These are phyloP conservation scores for Termitomyces sp. DNA, from an alignment of 768 basidiomycete genomes.

Conservation along the genomic window DNA sequence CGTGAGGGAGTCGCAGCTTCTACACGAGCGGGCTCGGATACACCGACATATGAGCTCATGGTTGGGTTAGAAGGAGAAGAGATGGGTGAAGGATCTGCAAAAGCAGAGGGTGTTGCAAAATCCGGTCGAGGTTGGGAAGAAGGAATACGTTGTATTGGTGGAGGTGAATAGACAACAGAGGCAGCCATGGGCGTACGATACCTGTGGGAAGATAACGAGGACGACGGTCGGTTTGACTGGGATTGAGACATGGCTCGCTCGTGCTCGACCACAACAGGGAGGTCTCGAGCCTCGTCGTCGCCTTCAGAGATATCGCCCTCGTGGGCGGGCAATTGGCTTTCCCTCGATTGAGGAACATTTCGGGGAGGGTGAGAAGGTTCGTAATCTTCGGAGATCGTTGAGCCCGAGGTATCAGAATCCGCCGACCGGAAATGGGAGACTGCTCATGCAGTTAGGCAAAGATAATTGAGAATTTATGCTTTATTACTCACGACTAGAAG, in stretches of 20 bases:
- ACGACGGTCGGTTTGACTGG: constrained; percentile 56
- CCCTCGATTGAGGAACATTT: constrained; percentile 15
- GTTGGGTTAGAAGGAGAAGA: constrained; percentile 36
- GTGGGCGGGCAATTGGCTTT: constrained; percentile 25
- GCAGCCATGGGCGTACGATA: constrained; percentile 76
- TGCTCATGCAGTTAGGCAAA: constrained; percentile 14
- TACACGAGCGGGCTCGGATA: constrained; percentile 33
- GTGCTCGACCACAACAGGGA: constrained; percentile 24
- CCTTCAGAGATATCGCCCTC: constrained; percentile 37
- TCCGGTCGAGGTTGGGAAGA: constrained; percentile 66
- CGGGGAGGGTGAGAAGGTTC: constrained; percentile 15
- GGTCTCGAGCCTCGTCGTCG: constrained; percentile 43
- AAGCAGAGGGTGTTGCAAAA: constrained; percentile 72
- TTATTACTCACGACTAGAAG: constrained; percentile 53
- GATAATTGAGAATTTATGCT: neutral
- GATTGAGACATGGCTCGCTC: constrained; percentile 30
- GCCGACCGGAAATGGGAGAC: constrained; percentile 44
- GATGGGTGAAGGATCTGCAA: constrained; percentile 41
- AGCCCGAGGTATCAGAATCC: constrained; percentile 61
- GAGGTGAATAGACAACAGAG: constrained; percentile 54
- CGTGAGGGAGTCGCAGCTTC: constrained; percentile 32
- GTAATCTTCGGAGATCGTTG: constrained; percentile 44
- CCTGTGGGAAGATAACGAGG: constrained; percentile 71
- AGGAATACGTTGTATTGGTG: constrained; percentile 46
- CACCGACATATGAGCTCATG: constrained; percentile 31